phyloP scores from a whole-genome alignment of 441 rosid genomes.

The Populus hybrid region DNA sequence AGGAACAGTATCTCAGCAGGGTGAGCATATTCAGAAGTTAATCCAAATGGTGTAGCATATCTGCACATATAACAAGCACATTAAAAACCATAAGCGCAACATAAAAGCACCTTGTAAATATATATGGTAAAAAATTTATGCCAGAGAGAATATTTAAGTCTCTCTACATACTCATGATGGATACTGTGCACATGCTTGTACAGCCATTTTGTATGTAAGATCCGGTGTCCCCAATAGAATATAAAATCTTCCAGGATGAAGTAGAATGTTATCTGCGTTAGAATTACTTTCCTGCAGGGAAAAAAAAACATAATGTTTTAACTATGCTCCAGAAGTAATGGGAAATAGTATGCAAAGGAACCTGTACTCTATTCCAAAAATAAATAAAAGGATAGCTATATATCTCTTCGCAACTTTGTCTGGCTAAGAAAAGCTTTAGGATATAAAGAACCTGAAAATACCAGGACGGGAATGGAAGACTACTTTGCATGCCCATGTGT shows the following conservation, averaged over 20 bases:
- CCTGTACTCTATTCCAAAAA: neutral
- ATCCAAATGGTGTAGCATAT: slow-evolving; percentile 95
- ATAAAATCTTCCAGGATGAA: slow-evolving; percentile 95
- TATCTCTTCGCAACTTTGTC: slow-evolving; percentile 6
- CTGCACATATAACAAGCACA: slow-evolving; percentile 36
- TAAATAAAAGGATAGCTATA: neutral
- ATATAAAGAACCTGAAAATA: slow-evolving; percentile 85
- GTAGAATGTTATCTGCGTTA: slow-evolving; percentile 74
- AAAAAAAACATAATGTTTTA: slow-evolving; percentile 2
- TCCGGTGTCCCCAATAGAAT: slow-evolving; percentile 95
- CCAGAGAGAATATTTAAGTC: neutral
- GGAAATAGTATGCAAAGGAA: slow-evolving; percentile 4
- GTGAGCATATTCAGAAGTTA: slow-evolving; percentile 98
- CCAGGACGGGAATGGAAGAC: slow-evolving; percentile 98
- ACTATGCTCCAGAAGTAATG: slow-evolving; percentile 6
- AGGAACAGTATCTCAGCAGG: slow-evolving; percentile 96
- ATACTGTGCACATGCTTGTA: slow-evolving; percentile 97
- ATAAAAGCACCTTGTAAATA: slow-evolving; percentile 2
- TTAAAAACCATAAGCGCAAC: slow-evolving; percentile 6
- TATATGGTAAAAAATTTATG: neutral
- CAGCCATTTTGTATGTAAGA: slow-evolving; percentile 88
- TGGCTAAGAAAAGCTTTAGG: slow-evolving; percentile 40
- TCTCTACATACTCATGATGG: slow-evolving; percentile 87
- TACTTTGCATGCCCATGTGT: slow-evolving; percentile 87
- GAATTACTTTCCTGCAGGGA: slow-evolving; percentile 69